These are phyloP conservation scores for Claviceps humidiphila DNA, from an alignment of 2,329 filamentous ascomycete species.

Conservation along the genomic window DNA sequence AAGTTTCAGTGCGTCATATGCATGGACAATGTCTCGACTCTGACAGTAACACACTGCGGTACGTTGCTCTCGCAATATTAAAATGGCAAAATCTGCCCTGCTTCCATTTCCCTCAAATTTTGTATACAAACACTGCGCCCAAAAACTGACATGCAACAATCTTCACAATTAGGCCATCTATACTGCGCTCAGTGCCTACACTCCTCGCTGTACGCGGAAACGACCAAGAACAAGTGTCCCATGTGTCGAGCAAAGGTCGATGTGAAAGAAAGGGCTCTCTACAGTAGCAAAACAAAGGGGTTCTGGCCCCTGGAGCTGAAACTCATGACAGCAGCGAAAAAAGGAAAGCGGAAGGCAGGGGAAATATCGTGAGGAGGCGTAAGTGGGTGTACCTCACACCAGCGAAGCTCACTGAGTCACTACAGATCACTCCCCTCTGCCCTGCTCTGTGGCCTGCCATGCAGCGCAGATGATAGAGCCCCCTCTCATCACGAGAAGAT, in stretches of 20 bases:
- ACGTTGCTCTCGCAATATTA: constrained; percentile 18
- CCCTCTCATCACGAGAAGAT: no score
- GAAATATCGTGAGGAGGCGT: constrained; percentile 11
- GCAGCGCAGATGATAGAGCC: not conserved
- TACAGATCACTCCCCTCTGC: no score
- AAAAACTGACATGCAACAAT: not conserved
- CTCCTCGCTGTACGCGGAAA: constrained; percentile 43
- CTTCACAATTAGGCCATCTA: constrained; percentile 33
- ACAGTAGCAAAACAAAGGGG: constrained; percentile 35
- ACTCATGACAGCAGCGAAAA: constrained; percentile 41
- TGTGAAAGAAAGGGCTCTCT: constrained; percentile 26
- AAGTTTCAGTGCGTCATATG: constrained; percentile 54
- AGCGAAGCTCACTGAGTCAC: no score
- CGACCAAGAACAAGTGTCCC: constrained; percentile 44
- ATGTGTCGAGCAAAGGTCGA: constrained; percentile 51
- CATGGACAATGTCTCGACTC: constrained; percentile 44
- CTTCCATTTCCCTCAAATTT: not conserved
- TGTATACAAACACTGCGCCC: no score
- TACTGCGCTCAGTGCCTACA: constrained; percentile 52
- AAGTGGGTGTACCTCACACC: not conserved
- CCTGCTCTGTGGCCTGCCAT: not conserved
- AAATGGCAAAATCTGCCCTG: no score
- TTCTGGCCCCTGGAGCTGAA: constrained; percentile 49
- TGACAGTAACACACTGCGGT: constrained; percentile 57
- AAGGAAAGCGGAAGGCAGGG: constrained; percentile 30